Base-by-base conservation (phyloP, 1,139 yeast genomes). In the Hansenula sp. region DNA sequence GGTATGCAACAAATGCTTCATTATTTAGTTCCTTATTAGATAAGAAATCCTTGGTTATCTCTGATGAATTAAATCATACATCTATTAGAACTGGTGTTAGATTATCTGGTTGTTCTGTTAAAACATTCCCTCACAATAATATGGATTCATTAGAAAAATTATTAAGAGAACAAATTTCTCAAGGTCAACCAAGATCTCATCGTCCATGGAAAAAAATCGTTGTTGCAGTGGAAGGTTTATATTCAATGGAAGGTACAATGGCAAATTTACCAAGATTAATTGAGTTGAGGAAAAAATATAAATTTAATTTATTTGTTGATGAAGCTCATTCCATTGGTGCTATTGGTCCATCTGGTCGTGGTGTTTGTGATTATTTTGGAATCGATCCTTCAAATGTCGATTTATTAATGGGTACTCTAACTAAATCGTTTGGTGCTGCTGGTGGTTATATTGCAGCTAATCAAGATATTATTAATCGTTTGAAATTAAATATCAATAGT, bases 301-400 rank as follows among this genome's bases (percentile, higher is more conserved):
- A 90, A 61, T 86, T 93, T 60, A 88, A 88, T 61, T 70, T 93
- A 47, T 93, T 87, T 61, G 87, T 94, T 49, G 99, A 93, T 63
- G 99, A 93, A 66, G 99, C 99, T 17, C 99, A 93, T 65, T 91
- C 98, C 4, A 85, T 94, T 60, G 99, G 99, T 60, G 99, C 99
- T 10, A 76, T 93, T 67, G 99, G 99, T 28, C 94, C 96, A 35
- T 68, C 70, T 41, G 99, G 99, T 41, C 81, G 88, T 60, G 99
- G 99, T 60, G 84, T 93, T 33, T 91, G 98, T 68, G 98, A 94
- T 63, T 88, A 88, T 66, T 93, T 86, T 62, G 84, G 84, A 40
- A 78, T 93, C 45, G 78, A 81, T 52, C 93, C 98, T 33, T 64
- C 70, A 18, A 77, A 79, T 41, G 74, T 93, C 43, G 99, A 93